A percentile compares a stretch with the other conserved stretches of the same genome.
These are phyloP conservation scores for Nelumbo lutea DNA, from an alignment of 164 flowering plant species.

Conservation along the genomic window DNA sequence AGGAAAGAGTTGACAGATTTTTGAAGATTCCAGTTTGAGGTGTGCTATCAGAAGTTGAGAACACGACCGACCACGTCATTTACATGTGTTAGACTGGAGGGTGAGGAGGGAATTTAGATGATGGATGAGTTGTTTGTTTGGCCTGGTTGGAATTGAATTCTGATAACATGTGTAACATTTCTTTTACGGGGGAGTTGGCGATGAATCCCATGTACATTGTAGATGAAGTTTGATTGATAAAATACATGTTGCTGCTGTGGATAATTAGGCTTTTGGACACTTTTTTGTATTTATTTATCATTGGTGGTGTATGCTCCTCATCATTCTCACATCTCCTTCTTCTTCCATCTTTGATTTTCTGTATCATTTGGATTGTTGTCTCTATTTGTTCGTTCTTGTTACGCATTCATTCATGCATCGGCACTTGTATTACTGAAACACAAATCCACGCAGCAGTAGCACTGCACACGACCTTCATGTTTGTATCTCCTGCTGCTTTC, in stretches of 20 bases:
- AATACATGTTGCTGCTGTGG: no score
- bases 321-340: no score
- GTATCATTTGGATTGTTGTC: no score
- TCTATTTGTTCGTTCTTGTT: no score
- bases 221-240: not conserved
- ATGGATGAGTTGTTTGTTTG: not conserved
- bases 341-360: no score
- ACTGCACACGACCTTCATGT: no score
- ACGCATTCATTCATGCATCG: no score
- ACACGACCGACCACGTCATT: not conserved
- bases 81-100: slow-evolving; percentile 2
- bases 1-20: not conserved
- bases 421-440: no score
- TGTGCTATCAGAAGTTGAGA: not conserved
- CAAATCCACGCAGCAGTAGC: no score
- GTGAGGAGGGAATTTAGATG: not conserved
- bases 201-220: not conserved
- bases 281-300: not conserved
- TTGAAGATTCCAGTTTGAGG: not conserved
- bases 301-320: no score
- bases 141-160: not conserved
- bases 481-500: no score
- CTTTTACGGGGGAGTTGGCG: not conserved
- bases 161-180: slow-evolving; percentile 4
- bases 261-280: not conserved